Percentiles rank a stretch among this genome's conserved stretches.
phyloP scores from a whole-genome alignment of 1,284 basidiomycete genomes.

The Microbotryum saponariae region DNA sequence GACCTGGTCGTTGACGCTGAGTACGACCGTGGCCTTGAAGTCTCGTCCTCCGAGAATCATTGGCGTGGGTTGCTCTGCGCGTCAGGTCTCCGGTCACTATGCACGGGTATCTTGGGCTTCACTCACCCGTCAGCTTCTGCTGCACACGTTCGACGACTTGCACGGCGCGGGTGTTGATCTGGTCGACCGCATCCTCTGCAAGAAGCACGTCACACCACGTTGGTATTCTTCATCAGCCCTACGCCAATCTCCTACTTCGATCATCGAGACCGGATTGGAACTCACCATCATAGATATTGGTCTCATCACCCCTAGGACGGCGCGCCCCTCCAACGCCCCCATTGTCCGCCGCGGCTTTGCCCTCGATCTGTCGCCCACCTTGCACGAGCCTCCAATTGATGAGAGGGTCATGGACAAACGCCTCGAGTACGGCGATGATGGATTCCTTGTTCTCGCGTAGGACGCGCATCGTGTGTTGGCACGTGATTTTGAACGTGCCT shows the following conservation, averaged over 20 bases:
- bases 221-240: not conserved
- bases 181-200: conserved; percentile 57
- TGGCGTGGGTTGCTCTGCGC: too few species aligned
- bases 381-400: conserved; percentile 51
- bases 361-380: conserved; percentile 34
- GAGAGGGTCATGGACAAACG: conserved; percentile 55
- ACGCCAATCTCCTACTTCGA: conserved; percentile 39
- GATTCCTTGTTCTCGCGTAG: conserved; percentile 95
- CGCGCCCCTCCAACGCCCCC: conserved; percentile 36
- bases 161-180: conserved; percentile 79
- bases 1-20: conserved; percentile 63
- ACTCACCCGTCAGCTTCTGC: conserved; percentile 77
- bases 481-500: conserved; percentile 85
- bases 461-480: conserved; percentile 96
- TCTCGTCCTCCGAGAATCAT: conserved; percentile 58
- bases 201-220: conserved; percentile 9
- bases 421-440: conserved; percentile 94
- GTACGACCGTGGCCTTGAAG: conserved; percentile 70
- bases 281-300: conserved; percentile 34
- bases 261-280: not conserved
- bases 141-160: conserved; percentile 88
- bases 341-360: conserved; percentile 12
- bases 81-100: not conserved
- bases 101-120: not conserved
- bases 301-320: conserved; percentile 34